Evolutionary conservation across 2,329 filamentous ascomycete species (phyloP), one percentile per base, ranked within the genome.

Genomic region (Sporothrix sp.): DNA sequence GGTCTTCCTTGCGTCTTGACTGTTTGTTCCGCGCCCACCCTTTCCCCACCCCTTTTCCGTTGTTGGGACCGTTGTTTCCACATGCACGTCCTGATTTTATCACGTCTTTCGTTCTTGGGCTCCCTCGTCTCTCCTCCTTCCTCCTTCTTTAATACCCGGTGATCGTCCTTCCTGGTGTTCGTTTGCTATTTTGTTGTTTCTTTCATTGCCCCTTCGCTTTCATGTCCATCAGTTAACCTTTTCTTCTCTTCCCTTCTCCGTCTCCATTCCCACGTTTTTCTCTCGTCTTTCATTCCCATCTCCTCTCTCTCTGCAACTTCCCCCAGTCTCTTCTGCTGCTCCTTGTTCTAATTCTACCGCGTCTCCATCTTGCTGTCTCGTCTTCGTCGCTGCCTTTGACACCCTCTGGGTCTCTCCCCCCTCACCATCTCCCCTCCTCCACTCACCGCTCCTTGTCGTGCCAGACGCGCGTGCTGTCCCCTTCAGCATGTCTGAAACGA

Each of bases 401-500:
- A n/a, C n/a, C n/a, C n/a, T n/a, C n/a, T n/a, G n/a, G n/a, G n/a
- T n/a, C n/a, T 48, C 45, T n/a, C n/a, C 2, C 2, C 21, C 16
- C 21, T 48, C 47, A 14, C 25, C 21, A 20, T 43, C 38, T 25
- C 20, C 40, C 27, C 18, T 39, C 33, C 36, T 38, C 35, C n/a
- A 32, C 13, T 21, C n/a, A n/a, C n/a, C n/a, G n/a, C n/a, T 33
- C 18, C 42, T 28, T 28, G 18, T 14, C 23, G n/a, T 32, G 32
- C 23, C 10, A 28, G 14, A 28, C 27, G 18, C 33, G 27, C 20
- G 16, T 16, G 11, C 7, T 36, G n/a, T 39, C 21, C 16, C 27
- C 14, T n/a, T 30, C 21, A 40, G n/a, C n/a, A 55, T 57, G 52
- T 53, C 53, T 23, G 52, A 52, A 27, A 52, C 40, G 13, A 43